Evolutionary conservation across 106 monocot species (phyloP), one percentile per base, ranked within the genome.

Genomic region (Narthecium ossifragum): DNA sequence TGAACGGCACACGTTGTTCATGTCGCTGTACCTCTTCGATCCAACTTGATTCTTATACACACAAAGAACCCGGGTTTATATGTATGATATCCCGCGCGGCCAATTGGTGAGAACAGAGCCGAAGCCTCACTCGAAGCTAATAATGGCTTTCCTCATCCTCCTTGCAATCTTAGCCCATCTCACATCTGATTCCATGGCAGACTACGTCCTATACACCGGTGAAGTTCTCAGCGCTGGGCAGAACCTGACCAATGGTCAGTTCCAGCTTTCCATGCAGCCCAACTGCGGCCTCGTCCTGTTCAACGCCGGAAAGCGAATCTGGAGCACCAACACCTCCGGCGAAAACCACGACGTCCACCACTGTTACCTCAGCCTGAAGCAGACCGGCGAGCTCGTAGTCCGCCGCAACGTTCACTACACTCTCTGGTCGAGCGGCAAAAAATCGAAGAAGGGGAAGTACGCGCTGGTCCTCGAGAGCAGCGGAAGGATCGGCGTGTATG

Each of bases 261-360:
- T 53, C 66, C 65, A 56, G 6, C 61, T 77, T 6, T 6, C 70
- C 24, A 71, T 77, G 71, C 71, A 61, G 22, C 0, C 53, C n/a
- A 41, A 72, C 40, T 77, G 77, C 61, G 50, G 71, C 55, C 77
- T 77, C 2, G 66, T 71, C 32, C 48, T 77, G n/a, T 56, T 65
- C 41, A 25, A 55, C 13, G 18, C 22, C 17, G 40, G 36, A 8
- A 31, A 47, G 1, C 30, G 40, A 1, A 70, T 61, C 0, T 78
- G 77, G 71, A 21, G 14, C 5, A 20, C 77, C 61, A 62, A 67
- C 56, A 57, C 62, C 23, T 32, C 52, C 26, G 28, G 3, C 6
- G 4, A 22, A 0, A 17, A 18, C 30, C 0, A 24, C 6, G 4
- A 22, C 0, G 22, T n/a, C 30, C 0, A 24, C 4, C 6, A 38